Conservation (phyloP, 208 protist genomes). For the Wallacemonas sp. region DNA sequence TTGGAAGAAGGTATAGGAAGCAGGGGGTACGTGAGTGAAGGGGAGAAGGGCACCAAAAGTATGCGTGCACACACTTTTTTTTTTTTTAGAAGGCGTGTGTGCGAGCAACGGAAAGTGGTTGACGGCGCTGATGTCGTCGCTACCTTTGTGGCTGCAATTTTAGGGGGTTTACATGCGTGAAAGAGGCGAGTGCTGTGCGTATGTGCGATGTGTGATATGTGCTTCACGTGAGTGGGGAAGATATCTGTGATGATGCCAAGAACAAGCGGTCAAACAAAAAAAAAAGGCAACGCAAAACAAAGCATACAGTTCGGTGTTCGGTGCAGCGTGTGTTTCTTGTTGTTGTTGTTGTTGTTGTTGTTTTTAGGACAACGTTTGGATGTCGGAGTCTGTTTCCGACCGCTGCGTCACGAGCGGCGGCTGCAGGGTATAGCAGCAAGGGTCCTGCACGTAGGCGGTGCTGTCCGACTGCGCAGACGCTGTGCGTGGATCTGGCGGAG, state of each 20-base stretch:
- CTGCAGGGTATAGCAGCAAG: slow-evolving; percentile 83
- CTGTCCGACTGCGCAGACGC: neutral
- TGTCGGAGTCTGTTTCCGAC: slow-evolving; percentile 70
- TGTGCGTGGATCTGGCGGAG: neutral
- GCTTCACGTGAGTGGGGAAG: no score
- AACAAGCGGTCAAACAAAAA: no score
- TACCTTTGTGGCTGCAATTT: no score
- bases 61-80: no score
- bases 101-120: neutral
- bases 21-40: neutral
- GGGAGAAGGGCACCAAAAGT: neutral
- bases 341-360: neutral
- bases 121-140: no score
- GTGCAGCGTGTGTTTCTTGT: neutral
- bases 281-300: no score
- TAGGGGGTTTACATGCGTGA: no score
- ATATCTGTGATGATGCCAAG: no score
- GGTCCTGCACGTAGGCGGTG: slow-evolving; percentile 45
- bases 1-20: slow-evolving; percentile 2
- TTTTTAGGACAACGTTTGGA: no score
- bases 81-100: neutral
- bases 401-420: slow-evolving; percentile 75
- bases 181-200: no score
- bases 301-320: neutral
- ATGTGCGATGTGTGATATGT: no score